Evolutionary conservation across 1,284 basidiomycete genomes (phyloP).

Genomic region (Microbotryum intermedium): DNA sequence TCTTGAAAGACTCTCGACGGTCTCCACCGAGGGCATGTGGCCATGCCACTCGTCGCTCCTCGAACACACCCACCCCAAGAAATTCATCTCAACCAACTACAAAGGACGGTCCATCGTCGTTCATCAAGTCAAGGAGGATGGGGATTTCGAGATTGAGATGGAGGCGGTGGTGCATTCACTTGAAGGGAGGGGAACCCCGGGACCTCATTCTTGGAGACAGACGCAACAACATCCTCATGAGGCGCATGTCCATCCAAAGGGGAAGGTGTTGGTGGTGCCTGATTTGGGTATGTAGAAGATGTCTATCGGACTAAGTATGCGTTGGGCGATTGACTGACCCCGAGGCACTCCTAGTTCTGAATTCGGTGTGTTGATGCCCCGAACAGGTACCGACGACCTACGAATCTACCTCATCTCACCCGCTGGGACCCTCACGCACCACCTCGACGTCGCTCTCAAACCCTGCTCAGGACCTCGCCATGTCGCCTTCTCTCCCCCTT

Average conservation of each 20-base stretch:
- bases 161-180: not conserved
- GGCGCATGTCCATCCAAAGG: constrained; percentile 17
- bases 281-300: constrained; percentile 8
- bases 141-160: constrained; percentile 2
- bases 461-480: constrained; percentile 19
- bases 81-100: constrained; percentile 19
- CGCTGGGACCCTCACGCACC: constrained; percentile 1
- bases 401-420: constrained; percentile 3
- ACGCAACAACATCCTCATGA: constrained; percentile 24
- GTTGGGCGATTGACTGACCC: too few relatives aligned
- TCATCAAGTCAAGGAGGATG: not conserved
- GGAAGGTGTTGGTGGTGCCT: constrained; percentile 9
- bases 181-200: not conserved
- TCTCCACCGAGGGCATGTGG: constrained; percentile 10
- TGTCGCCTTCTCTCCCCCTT: constrained; percentile 7
- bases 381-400: constrained; percentile 19
- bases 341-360: too few relatives aligned
- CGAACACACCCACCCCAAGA: not conserved
- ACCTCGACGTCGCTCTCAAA: not conserved
- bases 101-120: constrained; percentile 3
- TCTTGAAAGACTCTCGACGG: not conserved
- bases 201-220: constrained; percentile 10
- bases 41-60: constrained; percentile 15
- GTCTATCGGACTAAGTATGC: too few relatives aligned
- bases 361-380: too few relatives aligned